Evolutionary conservation across 2,329 filamentous ascomycete species (phyloP), one percentile per base, ranked within the genome.

Genomic region (Rhynchosporium secalis): DNA sequence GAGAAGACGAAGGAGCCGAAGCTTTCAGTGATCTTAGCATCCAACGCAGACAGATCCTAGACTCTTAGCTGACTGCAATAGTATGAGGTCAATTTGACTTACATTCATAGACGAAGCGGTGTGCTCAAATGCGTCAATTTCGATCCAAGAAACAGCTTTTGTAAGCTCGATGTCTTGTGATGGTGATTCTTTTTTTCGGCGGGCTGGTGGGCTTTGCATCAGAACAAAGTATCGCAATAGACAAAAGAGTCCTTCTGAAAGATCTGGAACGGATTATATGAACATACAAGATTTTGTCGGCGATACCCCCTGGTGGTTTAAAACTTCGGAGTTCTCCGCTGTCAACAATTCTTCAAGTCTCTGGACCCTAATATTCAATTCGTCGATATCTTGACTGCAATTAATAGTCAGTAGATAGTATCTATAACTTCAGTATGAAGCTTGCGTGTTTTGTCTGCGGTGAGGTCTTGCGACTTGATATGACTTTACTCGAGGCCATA

Each of bases 91-190:
- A 10, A 10, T 7, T n/a, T 36, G 6, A 59, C 64, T 47, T 52
- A 66, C 64, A 12, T 66, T 48, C 20, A 46, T 8, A 0, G 38
- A 31, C 3, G 58, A 47, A 29, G 64, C 47, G 12, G 56, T 55
- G 40, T 68, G 62, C 26, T 68, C 65, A 48, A 67, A 67, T 36
- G 65, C 65, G 58, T 68, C 66, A 0, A 61, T 65, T 46, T 68
- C 65, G 12, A 67, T 29, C 58, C 62, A 66, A 3, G 63, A 60
- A 3, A 64, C 57, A 20, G 62, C 56, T 55, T 58, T 67, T 4
- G 64, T 56, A n/a, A 63, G 58, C 28, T 66, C 59, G 36, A 28
- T 54, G 47, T 66, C 62, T 2, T 61, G 45, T 38, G 48, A 28
- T 29, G 58, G 31, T 28, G 61, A 38, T 12, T 49, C 29, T 38